These are phyloP conservation scores for Hypoxylon sp. DNA, from an alignment of 2,329 filamentous ascomycete genomes.

Conservation along the genomic window DNA sequence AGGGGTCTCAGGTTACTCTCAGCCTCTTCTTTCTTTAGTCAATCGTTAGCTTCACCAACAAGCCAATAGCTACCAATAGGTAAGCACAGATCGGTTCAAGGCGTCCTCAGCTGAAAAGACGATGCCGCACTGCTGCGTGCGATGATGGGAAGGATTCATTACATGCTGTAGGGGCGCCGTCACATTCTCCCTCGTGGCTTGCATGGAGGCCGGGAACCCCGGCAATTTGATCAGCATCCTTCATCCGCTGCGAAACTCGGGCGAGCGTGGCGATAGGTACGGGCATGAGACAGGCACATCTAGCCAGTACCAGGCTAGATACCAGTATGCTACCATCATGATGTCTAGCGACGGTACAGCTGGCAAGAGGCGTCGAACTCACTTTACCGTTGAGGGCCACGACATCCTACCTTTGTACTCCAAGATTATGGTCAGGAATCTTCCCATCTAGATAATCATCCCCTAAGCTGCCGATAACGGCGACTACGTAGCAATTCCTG, in stretches of 20 bases:
- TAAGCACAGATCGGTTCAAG: background rate
- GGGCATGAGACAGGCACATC: conserved; percentile 1
- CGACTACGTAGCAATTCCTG: background rate
- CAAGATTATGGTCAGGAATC: background rate
- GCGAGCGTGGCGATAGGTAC: conserved; percentile 1
- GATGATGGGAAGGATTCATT: conserved; percentile 8
- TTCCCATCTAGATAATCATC: background rate
- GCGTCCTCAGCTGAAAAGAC: conserved; percentile 16
- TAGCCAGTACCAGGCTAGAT: background rate
- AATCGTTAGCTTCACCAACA: conserved; percentile 12
- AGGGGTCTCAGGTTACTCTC: conserved; percentile 20
- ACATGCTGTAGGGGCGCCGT: conserved; percentile 25
- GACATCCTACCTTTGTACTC: background rate
- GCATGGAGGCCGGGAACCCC: conserved; percentile 39
- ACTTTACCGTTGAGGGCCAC: background rate
- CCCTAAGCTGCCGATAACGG: background rate
- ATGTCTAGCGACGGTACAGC: conserved; percentile 4
- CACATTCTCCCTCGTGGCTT: conserved; percentile 41
- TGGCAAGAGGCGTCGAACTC: conserved; percentile 1
- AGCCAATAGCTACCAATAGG: conserved; percentile 11
- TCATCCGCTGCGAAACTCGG: conserved; percentile 20
- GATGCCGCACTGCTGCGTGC: background rate
- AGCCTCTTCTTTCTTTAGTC: conserved; percentile 27
- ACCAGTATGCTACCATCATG: background rate
- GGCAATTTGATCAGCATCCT: conserved; percentile 36